Percentiles rank a stretch among this genome's conserved stretches.
phyloP scores from a whole-genome alignment of 495 filamentous ascomycete genomes.

The Pseudoneurospora amorphoporcata region DNA sequence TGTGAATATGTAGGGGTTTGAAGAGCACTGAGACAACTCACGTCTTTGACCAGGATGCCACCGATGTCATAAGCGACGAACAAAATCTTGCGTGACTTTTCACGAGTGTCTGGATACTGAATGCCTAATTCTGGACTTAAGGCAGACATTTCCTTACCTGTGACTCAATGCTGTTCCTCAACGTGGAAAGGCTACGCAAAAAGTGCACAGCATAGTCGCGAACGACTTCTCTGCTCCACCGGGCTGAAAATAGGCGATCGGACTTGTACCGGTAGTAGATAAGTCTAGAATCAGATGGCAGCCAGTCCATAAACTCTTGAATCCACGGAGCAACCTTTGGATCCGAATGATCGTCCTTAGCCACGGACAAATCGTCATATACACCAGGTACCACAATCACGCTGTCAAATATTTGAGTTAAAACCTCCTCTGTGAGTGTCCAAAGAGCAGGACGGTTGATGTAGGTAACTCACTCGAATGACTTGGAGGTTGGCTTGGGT shows the following conservation, averaged over 20 bases:
- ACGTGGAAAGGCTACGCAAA: not conserved
- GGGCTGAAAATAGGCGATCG: slow-evolving; percentile 1
- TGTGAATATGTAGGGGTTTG: not conserved
- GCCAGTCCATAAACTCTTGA: not conserved
- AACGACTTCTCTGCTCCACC: slow-evolving; percentile 1
- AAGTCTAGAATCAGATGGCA: not conserved
- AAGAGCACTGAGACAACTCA: not conserved
- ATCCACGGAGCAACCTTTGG: not conserved
- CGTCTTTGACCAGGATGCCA: slow-evolving; percentile 14
- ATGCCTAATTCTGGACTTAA: not conserved
- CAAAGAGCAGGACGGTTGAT: not conserved
- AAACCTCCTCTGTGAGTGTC: not conserved
- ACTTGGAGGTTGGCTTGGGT: not conserved
- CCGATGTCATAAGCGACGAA: slow-evolving; percentile 15
- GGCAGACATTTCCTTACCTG: not conserved
- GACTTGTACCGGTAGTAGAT: slow-evolving; percentile 2
- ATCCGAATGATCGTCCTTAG: not conserved
- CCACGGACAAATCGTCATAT: not conserved
- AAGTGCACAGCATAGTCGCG: slow-evolving; percentile 4
- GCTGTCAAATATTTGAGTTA: slow-evolving; percentile 1
- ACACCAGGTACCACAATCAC: slow-evolving; percentile 4
- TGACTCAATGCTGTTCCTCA: not conserved
- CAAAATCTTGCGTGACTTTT: slow-evolving; percentile 6
- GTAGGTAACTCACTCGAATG: not conserved
- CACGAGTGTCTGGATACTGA: not conserved